phyloP scores from a whole-genome alignment of 1,284 basidiomycete species.

The Macrocystidia cucumis region DNA sequence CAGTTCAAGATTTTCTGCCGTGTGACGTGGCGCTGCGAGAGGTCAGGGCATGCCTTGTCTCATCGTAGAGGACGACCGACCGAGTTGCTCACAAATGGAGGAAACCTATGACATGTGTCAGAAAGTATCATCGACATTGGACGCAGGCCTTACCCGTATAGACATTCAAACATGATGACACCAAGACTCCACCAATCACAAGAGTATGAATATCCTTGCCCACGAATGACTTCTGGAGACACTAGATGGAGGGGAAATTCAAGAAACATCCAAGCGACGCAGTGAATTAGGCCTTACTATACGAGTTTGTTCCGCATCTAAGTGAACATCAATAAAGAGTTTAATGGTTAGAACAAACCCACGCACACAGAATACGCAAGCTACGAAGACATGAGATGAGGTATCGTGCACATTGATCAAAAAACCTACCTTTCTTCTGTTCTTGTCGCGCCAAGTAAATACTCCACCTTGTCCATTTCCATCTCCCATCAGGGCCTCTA shows the following conservation, averaged over 20 bases:
- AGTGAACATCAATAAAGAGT: constrained; percentile 1
- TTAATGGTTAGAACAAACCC: neutral
- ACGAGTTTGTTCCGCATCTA: constrained; percentile 85
- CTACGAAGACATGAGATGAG: constrained; percentile 28
- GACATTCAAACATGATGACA: constrained; percentile 87
- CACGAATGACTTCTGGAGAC: constrained; percentile 94
- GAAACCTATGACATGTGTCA: constrained; percentile 51
- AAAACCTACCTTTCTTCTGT: constrained; percentile 68
- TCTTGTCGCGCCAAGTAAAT: constrained; percentile 92
- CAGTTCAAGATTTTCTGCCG: constrained; percentile 92
- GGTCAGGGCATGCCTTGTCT: too few relatives aligned
- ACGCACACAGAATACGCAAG: constrained; percentile 91
- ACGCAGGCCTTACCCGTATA: constrained; percentile 65
- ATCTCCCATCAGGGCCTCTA: constrained; percentile 75
- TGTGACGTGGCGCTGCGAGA: constrained; percentile 72
- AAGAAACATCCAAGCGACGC: constrained; percentile 10
- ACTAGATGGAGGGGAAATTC: constrained; percentile 37
- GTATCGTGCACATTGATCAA: constrained; percentile 9
- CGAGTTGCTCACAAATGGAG: constrained; percentile 89
- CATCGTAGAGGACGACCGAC: constrained; percentile 38
- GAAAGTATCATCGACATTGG: constrained; percentile 14
- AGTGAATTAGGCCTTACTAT: constrained; percentile 51
- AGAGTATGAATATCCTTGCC: constrained; percentile 88
- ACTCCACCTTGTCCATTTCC: constrained; percentile 71
- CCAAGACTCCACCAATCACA: constrained; percentile 99